These are phyloP conservation scores for Alternaria rosae DNA, from an alignment of 2,329 filamentous ascomycete genomes.

Conservation along the genomic window DNA sequence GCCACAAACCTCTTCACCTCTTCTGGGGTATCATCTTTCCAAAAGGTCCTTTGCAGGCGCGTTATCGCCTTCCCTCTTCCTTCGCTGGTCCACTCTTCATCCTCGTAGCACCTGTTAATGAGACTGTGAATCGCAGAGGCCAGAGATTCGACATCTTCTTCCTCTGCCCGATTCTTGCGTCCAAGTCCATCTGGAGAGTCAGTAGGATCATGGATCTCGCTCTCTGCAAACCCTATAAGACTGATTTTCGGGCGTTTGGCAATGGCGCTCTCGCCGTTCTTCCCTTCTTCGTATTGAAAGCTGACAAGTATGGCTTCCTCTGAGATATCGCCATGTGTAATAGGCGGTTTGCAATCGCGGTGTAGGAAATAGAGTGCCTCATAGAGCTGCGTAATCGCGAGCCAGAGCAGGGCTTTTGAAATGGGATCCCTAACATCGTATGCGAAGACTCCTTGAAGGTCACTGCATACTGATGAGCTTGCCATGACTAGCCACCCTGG, in stretches of 20 bases:
- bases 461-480: background rate
- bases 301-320: conserved; percentile 5
- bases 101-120: background rate
- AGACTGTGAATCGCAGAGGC: background rate
- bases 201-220: background rate
- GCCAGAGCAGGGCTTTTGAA: conserved; percentile 8
- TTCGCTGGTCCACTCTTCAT: too few relatives aligned
- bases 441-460: background rate
- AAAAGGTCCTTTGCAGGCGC: background rate
- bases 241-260: background rate
- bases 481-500: background rate
- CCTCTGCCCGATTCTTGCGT: background rate
- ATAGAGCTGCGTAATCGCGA: conserved; percentile 4
- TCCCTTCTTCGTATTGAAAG: background rate
- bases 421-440: background rate
- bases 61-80: background rate
- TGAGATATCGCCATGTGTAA: conserved; percentile 5
- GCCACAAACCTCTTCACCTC: background rate
- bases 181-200: background rate
- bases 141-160: background rate
- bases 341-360: conserved; percentile 2
- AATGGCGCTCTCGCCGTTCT: background rate
- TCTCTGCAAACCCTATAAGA: background rate
- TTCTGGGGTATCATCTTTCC: background rate
- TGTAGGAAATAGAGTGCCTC: conserved; percentile 7